Evolutionary conservation across 177 flowering plant species (phyloP), one percentile per base, ranked within the genome.

Genomic region (Telopea speciosissima): DNA sequence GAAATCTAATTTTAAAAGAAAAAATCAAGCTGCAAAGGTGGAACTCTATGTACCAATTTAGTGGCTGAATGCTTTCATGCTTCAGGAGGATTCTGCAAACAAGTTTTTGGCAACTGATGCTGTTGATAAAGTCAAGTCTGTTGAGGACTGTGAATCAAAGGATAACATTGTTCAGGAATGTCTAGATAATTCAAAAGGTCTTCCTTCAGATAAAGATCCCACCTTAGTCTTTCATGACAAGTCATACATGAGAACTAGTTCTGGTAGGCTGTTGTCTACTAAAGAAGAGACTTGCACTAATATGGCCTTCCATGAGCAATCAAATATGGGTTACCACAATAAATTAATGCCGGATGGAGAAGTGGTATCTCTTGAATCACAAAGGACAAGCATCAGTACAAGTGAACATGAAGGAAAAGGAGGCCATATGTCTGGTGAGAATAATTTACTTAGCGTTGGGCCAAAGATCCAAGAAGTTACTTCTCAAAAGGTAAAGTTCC

Each of bases 211-310:
- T 82, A 90, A 87, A 77, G 89, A 85, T 78, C 89, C 82, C 7
- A 89, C 91, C 49, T 79, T 87, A 69, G 79, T 90, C 21, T 80
- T 87, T 71, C 90, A 80, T 73, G 87, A 87, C 49, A 84, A 83
- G 56, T 72, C 79, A 21, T 75, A 81, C 19, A 36, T 79, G 5
- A 74, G 61, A 60, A 75, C 80, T 68, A 79, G 75, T 67, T 82
- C 89, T 76, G 79, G 36, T 59, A 75, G 71, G 75, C 59, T 77
- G 23, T 75, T 80, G 67, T 73, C 80, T 73, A 65, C 74, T 59
- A 62, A 25, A 49, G 83, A 78, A 68, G 80, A 66, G 64, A 62
- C 70, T 69, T 45, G 73, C 67, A 33, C 75, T 54, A 65, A 64
- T 68, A 68, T 70, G 24, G 68, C 66, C 63, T 44, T 75, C 76